Percentiles rank a stretch among this genome's conserved stretches.
These are phyloP conservation scores for Tephrocybe sp. DNA, from an alignment of 768 basidiomycete species.

Conservation along the genomic window DNA sequence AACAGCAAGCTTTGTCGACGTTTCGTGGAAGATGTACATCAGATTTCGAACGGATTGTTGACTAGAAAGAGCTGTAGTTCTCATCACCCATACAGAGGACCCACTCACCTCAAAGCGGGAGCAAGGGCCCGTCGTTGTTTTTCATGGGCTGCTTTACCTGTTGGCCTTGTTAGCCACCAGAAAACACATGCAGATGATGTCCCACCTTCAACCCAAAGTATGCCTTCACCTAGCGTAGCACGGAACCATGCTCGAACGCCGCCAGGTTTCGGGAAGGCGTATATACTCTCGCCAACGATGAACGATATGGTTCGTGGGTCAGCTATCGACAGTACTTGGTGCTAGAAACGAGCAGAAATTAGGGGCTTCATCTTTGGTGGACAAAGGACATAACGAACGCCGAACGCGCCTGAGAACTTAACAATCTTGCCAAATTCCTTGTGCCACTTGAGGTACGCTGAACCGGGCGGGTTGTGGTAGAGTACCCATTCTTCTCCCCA, in stretches of 20 bases:
- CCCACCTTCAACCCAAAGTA: conserved; percentile 66
- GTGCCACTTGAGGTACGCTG: conserved; percentile 53
- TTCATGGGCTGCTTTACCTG: conserved; percentile 59
- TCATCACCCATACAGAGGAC: background rate
- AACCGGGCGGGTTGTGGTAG: conserved; percentile 53
- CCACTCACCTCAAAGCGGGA: conserved; percentile 52
- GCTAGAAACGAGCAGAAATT: conserved; percentile 32
- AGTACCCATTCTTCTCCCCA: conserved; percentile 67
- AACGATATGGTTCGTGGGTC: conserved; percentile 53
- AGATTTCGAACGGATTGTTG: conserved; percentile 54
- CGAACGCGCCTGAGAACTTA: conserved; percentile 55
- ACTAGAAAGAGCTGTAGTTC: conserved; percentile 26
- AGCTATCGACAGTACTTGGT: conserved; percentile 57
- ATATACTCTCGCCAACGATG: conserved; percentile 54
- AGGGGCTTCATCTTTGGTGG: conserved; percentile 5
- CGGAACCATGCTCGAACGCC: conserved; percentile 68
- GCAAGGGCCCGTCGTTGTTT: conserved; percentile 51
- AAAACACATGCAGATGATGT: background rate
- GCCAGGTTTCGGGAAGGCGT: conserved; percentile 60
- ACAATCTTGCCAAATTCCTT: conserved; percentile 52
- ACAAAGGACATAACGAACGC: conserved; percentile 27
- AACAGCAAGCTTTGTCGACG: conserved; percentile 47
- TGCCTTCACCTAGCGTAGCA: conserved; percentile 59
- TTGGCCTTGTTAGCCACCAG: conserved; percentile 1
- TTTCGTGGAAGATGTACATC: conserved; percentile 54